Evolutionary conservation across 371 early-diverging fungal genomes (phyloP).

Genomic region (Rhizopus arrhizus): DNA sequence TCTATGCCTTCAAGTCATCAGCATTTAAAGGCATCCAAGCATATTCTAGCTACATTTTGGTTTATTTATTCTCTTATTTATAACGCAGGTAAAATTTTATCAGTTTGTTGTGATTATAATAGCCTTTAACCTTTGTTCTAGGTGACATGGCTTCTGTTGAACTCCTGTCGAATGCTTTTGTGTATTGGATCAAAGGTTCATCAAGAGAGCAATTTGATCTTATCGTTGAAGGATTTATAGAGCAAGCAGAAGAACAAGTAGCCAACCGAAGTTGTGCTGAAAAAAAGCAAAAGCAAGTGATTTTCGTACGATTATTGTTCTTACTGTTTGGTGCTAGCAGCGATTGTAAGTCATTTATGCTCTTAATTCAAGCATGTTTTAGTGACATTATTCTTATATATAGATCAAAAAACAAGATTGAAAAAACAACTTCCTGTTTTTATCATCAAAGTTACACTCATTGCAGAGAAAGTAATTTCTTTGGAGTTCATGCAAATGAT

Average conservation of each 20-base stretch:
- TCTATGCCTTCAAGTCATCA: slow-evolving; percentile 32
- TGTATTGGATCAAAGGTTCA: slow-evolving; percentile 32
- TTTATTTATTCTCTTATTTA: slow-evolving; percentile 31
- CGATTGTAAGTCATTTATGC: slow-evolving; percentile 20
- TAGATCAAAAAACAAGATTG: slow-evolving; percentile 48
- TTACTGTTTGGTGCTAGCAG: slow-evolving; percentile 15
- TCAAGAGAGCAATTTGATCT: slow-evolving; percentile 34
- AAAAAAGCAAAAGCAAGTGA: slow-evolving; percentile 30
- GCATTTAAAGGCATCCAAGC: slow-evolving; percentile 28
- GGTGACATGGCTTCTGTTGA: slow-evolving; percentile 22
- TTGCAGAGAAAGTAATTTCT: slow-evolving; percentile 41
- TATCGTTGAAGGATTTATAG: slow-evolving; percentile 28
- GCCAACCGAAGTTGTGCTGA: slow-evolving; percentile 16
- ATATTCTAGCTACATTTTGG: slow-evolving; percentile 37
- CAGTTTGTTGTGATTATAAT: background rate
- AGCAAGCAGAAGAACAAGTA: slow-evolving; percentile 32
- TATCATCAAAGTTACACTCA: slow-evolving; percentile 38
- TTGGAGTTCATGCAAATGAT: slow-evolving; percentile 37
- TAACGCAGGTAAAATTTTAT: slow-evolving; percentile 16
- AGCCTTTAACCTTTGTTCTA: background rate
- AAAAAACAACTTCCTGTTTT: slow-evolving; percentile 46
- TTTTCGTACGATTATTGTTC: slow-evolving; percentile 38
- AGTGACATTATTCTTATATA: slow-evolving; percentile 4
- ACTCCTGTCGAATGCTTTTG: slow-evolving; percentile 27
- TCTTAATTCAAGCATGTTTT: background rate